Conservation (phyloP, 495 filamentous ascomycete genomes). For the Hypoxylon subgilvum region DNA sequence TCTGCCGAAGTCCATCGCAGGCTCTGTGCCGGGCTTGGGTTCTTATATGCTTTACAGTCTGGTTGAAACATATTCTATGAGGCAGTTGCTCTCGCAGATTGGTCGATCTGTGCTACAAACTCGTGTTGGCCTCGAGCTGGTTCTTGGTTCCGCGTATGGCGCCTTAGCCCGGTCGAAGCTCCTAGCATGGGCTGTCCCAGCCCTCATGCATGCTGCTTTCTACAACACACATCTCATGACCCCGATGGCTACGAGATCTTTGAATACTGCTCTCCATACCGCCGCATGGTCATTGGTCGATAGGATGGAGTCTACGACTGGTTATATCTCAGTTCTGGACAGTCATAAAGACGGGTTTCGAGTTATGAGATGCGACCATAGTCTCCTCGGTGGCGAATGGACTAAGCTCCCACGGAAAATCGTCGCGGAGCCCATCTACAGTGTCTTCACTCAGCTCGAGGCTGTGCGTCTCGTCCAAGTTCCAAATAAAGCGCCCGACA, state of each 20-base stretch:
- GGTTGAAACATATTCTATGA: slow-evolving; percentile 59
- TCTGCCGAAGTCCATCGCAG: slow-evolving; percentile 60
- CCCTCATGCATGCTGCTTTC: slow-evolving; percentile 69
- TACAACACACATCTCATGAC: slow-evolving; percentile 74
- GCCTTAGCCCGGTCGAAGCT: slow-evolving; percentile 71
- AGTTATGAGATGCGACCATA: slow-evolving; percentile 91
- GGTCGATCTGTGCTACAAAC: slow-evolving; percentile 69
- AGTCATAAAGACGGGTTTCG: slow-evolving; percentile 72
- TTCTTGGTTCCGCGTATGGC: slow-evolving; percentile 67
- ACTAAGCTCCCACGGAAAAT: slow-evolving; percentile 59
- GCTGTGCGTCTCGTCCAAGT: slow-evolving; percentile 80
- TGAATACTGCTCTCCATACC: slow-evolving; percentile 67
- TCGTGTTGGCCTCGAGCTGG: slow-evolving; percentile 71
- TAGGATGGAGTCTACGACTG: slow-evolving; percentile 81
- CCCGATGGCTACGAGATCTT: slow-evolving; percentile 52
- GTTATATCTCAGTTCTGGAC: slow-evolving; percentile 90
- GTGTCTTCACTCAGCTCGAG: slow-evolving; percentile 90
- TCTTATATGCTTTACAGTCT: slow-evolving; percentile 69
- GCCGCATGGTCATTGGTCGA: slow-evolving; percentile 71
- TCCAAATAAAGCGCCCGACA: slow-evolving; percentile 59
- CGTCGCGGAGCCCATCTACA: slow-evolving; percentile 85
- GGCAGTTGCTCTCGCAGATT: slow-evolving; percentile 59
- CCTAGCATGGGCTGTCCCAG: slow-evolving; percentile 67
- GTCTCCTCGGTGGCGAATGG: slow-evolving; percentile 95
- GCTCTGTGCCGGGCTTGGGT: slow-evolving; percentile 64